Conservation (phyloP, 768 basidiomycete species). For the Trametes punicea region DNA sequence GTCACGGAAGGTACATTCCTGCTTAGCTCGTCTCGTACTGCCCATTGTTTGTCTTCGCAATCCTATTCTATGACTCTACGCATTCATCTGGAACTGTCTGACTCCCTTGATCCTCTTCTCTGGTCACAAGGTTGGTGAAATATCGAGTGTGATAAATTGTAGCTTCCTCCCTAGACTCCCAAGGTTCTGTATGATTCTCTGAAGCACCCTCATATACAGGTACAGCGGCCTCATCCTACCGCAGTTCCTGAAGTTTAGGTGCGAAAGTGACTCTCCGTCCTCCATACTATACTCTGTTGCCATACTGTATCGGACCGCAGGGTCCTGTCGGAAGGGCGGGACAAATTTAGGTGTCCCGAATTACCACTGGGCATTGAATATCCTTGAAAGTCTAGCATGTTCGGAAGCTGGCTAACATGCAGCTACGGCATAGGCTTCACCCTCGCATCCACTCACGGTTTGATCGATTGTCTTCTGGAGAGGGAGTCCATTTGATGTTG, state of each 20-base stretch:
- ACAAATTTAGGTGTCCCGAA: neutral
- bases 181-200: neutral
- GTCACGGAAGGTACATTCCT: conserved; percentile 30
- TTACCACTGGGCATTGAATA: too few species aligned
- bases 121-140: neutral
- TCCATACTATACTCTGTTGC: neutral
- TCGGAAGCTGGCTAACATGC: too few species aligned
- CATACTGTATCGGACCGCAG: neutral
- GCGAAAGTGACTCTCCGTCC: neutral
- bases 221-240: conserved; percentile 7
- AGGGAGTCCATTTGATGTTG: too few species aligned
- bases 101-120: neutral
- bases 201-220: conserved; percentile 14
- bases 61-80: neutral
- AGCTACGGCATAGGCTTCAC: too few species aligned
- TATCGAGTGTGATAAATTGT: too few species aligned
- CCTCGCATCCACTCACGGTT: too few species aligned
- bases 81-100: neutral
- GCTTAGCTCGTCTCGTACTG: neutral
- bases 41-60: neutral
- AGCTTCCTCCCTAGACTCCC: too few species aligned
- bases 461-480: too few species aligned
- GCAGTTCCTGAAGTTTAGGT: conserved; percentile 16
- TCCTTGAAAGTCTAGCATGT: too few species aligned
- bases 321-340: neutral